Base-by-base conservation (phyloP, 768 basidiomycete species). In the Termitomyces sp. region DNA sequence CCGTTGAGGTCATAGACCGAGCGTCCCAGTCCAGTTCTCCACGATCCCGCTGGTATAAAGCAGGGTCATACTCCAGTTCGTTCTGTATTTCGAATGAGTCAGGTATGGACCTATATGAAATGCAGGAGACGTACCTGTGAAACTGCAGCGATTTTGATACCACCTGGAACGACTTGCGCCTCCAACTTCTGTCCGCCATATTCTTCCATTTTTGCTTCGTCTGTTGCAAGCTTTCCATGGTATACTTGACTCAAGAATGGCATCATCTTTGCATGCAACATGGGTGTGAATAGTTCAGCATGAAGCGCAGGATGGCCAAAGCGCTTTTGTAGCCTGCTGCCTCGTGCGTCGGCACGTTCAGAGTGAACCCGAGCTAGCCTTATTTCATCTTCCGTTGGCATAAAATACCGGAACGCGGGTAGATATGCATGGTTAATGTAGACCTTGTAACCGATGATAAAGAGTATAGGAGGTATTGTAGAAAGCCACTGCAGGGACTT, bases 251-350 rank as follows among this genome's bases (percentile, higher is more conserved):
- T 72, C 23, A 94, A 76, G 26, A 94, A 75, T 7, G 82, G 87
- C 82, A 91, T 87, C 89, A 93, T 89, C 71, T 86, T 87, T 62
- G 88, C 85, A 65, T 93, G 92, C 53, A 94, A 71, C 89, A 92
- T 90, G 0, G 90, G 92, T 5, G 91, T 93, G 74, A 95, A 91
- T 49, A 96, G 79, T 55, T 95, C 93, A 13, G 82, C 74, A 64
- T 94, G 85, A 50, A 99, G 79, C 16, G 95, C 91, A 1, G 97
- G 95, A 70, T 99, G 97, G 1, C 95, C 91, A 74, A 98, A 99
- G 32, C 96, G 88, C 70, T 87, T 93, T 75, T 88, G 88, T 33
- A 98, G 83, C 36, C 89, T 83, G 68, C 89, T 81, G 56, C 87
- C 80, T 40, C 80, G 79, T 58, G 81, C 76, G 70, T 98, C 95